A percentile compares a stretch with the other conserved stretches of the same genome.
These are phyloP conservation scores for Schizopora paradoxa DNA, from an alignment of 1,284 basidiomycete species.

Conservation along the genomic window DNA sequence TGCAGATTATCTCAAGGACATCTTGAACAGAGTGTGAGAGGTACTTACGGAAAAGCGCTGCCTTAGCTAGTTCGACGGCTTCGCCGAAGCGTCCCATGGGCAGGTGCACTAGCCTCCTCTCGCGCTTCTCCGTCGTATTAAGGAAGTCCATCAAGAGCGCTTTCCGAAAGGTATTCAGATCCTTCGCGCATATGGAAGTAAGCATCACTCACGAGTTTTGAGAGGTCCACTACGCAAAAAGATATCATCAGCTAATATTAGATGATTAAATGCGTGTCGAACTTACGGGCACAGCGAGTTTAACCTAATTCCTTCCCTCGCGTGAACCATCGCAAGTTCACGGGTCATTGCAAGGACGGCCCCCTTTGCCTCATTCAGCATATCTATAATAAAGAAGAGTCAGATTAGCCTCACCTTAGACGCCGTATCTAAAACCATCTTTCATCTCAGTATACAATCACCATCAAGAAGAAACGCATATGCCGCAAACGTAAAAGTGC, in stretches of 20 bases:
- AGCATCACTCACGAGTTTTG: constrained; percentile 69
- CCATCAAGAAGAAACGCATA: neutral
- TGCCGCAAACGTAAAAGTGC: constrained; percentile 7
- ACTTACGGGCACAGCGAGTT: constrained; percentile 94
- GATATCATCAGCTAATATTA: no score
- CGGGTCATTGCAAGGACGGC: constrained; percentile 97
- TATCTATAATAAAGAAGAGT: constrained; percentile 5
- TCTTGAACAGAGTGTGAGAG: constrained; percentile 7
- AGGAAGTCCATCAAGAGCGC: constrained; percentile 97
- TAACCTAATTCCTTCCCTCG: constrained; percentile 90
- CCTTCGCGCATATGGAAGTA: neutral
- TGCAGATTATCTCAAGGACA: constrained; percentile 8
- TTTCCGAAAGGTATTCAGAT: constrained; percentile 24
- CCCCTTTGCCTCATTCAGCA: constrained; percentile 46
- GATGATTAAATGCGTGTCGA: neutral
- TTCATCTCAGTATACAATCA: constrained; percentile 9
- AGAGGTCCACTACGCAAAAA: constrained; percentile 68
- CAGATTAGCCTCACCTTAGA: constrained; percentile 55
- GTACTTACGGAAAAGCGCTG: constrained; percentile 81
- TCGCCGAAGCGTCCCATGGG: constrained; percentile 98
- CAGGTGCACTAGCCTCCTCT: constrained; percentile 85
- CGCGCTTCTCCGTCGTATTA: constrained; percentile 93
- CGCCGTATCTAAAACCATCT: constrained; percentile 59
- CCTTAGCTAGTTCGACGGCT: constrained; percentile 90
- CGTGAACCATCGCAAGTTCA: constrained; percentile 96